Base-by-base conservation (phyloP, 805 yeast genomes). In the Soucietia sequanensis region DNA sequence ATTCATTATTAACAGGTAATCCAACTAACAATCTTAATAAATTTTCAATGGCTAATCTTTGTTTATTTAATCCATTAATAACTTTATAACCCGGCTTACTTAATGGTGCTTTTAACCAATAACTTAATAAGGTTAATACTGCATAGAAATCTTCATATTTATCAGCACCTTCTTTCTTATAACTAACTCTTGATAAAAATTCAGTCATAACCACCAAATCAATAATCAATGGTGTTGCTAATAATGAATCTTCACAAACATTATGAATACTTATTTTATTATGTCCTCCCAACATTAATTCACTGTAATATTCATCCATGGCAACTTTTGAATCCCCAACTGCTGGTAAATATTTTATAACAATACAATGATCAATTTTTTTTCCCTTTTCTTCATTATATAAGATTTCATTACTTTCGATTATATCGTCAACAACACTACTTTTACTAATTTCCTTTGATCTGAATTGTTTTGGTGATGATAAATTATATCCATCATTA, bases 291-390 rank as follows among this genome's bases (percentile, higher is more conserved):
- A 90, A 76, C 97, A 90, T 91, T 58, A 90, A 80, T 66, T 90
- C 97, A 37, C 95, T 84, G 70, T 91, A 88, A 70, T 90, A 90
- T 69, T 91, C 97, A 64, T 90, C 98, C 97, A 90, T 91, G 34
- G 98, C 98, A 45, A 90, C 96, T 72, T 90, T 90, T 46, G 93
- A 81, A 65, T 90, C 98, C 24, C 95, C 96, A 31, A 90, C 97
- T 6, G 97, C 96, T 37, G 86, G 84, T 58, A 91, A 68, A 63
- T 90, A 89, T 69, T 90, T 90, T 72, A 90, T 90, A 42, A 90
- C 97, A 60, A 90, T 90, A 67, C 95, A 84, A 64, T 90, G 98
- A 56, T 90, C 97, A 43, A 91, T 84, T 43, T 73, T 75, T 44
- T 78, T 74, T 31, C 96, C 95, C 28, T 70, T 56, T 63, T 85